Evolutionary conservation across 192 early-diverging fungal genomes (phyloP), one percentile per base, ranked within the genome.

Genomic region (Backusella psychrophila): DNA sequence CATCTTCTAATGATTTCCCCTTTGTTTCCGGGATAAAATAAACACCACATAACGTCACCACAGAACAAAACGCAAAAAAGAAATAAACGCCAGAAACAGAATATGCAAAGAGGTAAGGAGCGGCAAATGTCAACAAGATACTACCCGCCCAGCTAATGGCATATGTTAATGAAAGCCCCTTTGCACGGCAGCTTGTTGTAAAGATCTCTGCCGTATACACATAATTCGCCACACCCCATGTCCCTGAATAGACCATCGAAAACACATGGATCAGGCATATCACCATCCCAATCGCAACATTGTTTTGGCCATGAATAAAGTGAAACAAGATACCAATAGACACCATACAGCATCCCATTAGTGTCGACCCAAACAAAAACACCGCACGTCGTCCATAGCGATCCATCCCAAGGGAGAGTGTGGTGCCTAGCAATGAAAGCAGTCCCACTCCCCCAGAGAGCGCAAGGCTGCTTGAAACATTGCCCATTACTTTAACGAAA

Each of bases 11-110:
- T 36, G 93, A 84, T 44, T 87, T 82, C 38, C 91, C 89, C 83
- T 91, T 94, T 77, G 94, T 96, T 84, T 96, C 94, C 17, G 92
- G 92, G 69, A 92, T 88, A 76, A 93, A 83, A 80, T 86, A 91
- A 71, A 90, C 84, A 72, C 89, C 88, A 41, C 75, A 46, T 4
- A 49, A 38, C 23, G 82, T 81, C 17, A 80, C 74, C 19, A 76
- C 68, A 26, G 78, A 84, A 17, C 81, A 81, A 19, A 69, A 77
- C 34, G 67, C 75, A 39, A 76, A 78, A 46, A 76, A 79, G 75
- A 84, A 77, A 44, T 80, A 76, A 29, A 78, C 76, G 49, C 71
- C 80, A 21, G 75, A 83, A 15, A 82, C 34, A 8, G 79, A 80
- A 15, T 67, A 49, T 12, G 76, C 69, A 49, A 83, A 66, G 75